These are phyloP conservation scores for Lolium multiflorum DNA, from an alignment of 176 grass and related monocot species.

Conservation along the genomic window DNA sequence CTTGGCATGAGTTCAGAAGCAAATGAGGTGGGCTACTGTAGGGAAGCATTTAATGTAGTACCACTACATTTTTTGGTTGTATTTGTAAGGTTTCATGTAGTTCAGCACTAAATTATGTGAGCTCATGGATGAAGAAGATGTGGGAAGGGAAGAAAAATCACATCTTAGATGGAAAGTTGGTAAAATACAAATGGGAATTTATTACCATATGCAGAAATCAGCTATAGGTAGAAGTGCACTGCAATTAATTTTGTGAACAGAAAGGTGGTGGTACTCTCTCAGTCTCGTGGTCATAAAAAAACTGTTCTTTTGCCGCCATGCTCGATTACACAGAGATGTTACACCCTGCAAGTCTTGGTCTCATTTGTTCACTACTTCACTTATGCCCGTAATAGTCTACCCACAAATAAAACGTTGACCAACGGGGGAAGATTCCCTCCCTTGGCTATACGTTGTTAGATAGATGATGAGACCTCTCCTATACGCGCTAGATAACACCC, in stretches of 20 bases:
- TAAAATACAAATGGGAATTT: neutral
- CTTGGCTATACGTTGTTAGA: too few species aligned
- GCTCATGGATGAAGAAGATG: neutral
- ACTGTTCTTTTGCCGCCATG: neutral
- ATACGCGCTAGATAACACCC: too few species aligned
- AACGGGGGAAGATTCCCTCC: too few species aligned
- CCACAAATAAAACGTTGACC: too few species aligned
- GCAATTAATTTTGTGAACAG: neutral
- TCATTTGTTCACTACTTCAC: neutral
- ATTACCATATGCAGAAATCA: neutral
- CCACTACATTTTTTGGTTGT: neutral
- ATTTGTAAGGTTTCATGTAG: conserved; percentile 9
- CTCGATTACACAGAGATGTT: neutral
- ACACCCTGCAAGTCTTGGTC: neutral
- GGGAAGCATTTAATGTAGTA: conserved; percentile 15
- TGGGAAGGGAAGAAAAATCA: neutral
- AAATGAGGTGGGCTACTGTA: neutral
- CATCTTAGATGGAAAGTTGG: neutral
- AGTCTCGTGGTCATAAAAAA: neutral
- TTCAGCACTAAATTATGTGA: conserved; percentile 3
- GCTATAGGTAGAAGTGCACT: neutral
- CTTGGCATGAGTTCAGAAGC: neutral
- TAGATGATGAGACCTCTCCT: too few species aligned
- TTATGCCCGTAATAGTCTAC: neutral
- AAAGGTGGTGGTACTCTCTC: neutral